phyloP scores from a whole-genome alignment of 169 alveolate genomes.

The Eimeria nieschulzi region DNA sequence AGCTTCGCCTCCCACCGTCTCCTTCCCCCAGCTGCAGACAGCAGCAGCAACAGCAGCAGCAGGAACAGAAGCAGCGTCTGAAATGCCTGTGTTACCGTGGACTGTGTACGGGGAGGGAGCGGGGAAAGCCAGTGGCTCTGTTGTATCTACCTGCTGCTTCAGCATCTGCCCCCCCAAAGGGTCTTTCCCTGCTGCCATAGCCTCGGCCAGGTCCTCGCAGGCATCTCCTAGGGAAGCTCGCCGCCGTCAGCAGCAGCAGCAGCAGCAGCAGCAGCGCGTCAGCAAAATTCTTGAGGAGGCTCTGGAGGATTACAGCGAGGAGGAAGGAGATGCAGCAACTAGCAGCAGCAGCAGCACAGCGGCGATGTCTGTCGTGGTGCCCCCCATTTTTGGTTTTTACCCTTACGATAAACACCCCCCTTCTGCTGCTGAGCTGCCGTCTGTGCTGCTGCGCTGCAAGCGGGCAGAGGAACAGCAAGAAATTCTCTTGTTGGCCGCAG shows the following conservation, averaged over 20 bases:
- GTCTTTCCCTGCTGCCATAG: background rate
- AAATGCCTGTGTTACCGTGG: slow-evolving; percentile 40
- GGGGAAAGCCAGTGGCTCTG: slow-evolving; percentile 6
- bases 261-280: slow-evolving; percentile 44
- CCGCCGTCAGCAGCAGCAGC: slow-evolving; percentile 45
- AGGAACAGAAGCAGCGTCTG: slow-evolving; percentile 15
- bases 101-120: slow-evolving; percentile 7
- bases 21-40: background rate
- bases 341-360: slow-evolving; percentile 31
- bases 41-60: background rate
- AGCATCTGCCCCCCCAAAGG: background rate
- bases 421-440: slow-evolving; percentile 68
- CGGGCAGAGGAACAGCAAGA: slow-evolving; percentile 65
- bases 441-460: slow-evolving; percentile 59
- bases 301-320: slow-evolving; percentile 45
- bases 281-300: slow-evolving; percentile 35
- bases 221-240: background rate
- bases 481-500: slow-evolving; percentile 62
- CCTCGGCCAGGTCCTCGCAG: background rate
- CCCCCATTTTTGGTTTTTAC: slow-evolving; percentile 27
- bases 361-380: slow-evolving; percentile 27
- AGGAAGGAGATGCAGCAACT: slow-evolving; percentile 3
- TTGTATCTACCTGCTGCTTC: slow-evolving; percentile 34
- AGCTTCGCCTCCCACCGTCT: too few species aligned
- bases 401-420: slow-evolving; percentile 29